Evolutionary conservation across 352 stramenopile genomes (phyloP), one percentile per base, ranked within the genome.

Genomic region (Phytophthora meadii): DNA sequence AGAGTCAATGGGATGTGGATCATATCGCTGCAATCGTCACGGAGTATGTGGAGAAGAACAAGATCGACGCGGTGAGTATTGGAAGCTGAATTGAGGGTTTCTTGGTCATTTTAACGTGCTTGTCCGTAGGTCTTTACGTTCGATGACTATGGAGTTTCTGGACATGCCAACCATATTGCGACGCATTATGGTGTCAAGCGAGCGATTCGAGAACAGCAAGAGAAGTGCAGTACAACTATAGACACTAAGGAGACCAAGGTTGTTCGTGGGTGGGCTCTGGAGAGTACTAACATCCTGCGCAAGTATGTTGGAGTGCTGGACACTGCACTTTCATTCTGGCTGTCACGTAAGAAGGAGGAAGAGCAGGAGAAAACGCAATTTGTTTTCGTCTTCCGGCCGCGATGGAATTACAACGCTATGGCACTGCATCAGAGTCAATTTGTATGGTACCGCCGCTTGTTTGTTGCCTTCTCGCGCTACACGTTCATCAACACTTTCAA

Each of bases 361-460:
- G 51, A 60, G 25, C 27, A 56, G 6, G 14, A 62, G 7, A 55
- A 79, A 30, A 57, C 56, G n/a, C 70, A 79, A 32, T 88, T 88
- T 45, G 79, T 91, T 22, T 87, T 94, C 39, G 49, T 81, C 12
- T 86, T 77, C 55, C 74, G 69, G 4, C 82, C 85, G 32, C 75
- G 59, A 60, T 92, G 77, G 77, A 97, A 93, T 56, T 98, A 97
- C 84, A 83, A 74, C 12, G 90, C 90, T 1, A 98, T 99, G 95
- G 79, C 86, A 42, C 77, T 95, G 32, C 96, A 99, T 61, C 52
- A 71, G 25, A 98, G 87, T 67, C 96, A 99, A 75, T 99, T 98
- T 68, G 95, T 99, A 27, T 99, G 96, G 96, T 99, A 98, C 70
- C 90, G 96, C 42, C 89, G 93, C n/a, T 78, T 99, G 6, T 98